Evolutionary conservation across 2,329 filamentous ascomycete genomes (phyloP), one percentile per base, ranked within the genome.

Genomic region (Lachnellula occidentalis): DNA sequence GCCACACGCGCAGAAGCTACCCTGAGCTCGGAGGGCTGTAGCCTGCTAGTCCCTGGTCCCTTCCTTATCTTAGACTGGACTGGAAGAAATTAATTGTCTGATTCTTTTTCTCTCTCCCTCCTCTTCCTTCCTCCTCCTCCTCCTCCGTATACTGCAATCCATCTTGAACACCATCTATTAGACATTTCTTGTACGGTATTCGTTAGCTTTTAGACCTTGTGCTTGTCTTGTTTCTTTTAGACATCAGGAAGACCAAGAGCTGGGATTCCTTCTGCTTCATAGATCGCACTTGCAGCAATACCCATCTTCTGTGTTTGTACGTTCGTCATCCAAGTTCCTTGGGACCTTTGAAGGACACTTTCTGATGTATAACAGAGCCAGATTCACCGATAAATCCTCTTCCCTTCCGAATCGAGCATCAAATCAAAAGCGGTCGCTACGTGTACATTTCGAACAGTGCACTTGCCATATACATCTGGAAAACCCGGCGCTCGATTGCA

Each of bases 231-330:
- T 54, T 58, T 54, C 42, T 52, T 47, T 41, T 52, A 54, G 47
- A 61, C 4, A 45, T 45, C 56, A 53, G 64, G 57, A 64, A 63
- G 45, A 66, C 65, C 64, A 66, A 67, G 65, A 64, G 65, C 65
- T 67, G 65, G 62, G 61, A 63, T 63, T 61, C 59, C 55, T 56
- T 45, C 56, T 41, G 27, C 51, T 55, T 37, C 51, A 49, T 31
- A 45, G 19, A 45, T 34, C 48, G 34, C 34, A 37, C 27, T 41
- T 21, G n/a, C 34, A 45, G 22, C 14, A 27, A 12, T n/a, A 14
- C 21, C 21, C 42, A 48, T 6, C 34, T 12, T 48, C 8, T 6
- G 15, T 21, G 9, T 39, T 43, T 51, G 19, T 22, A 51, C 41
- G 39, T 45, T 46, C 17, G 49, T 45, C 14, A 27, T 34, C n/a